Conservation (phyloP, 2,329 filamentous ascomycete species). For the Colletotrichum camelliae region DNA sequence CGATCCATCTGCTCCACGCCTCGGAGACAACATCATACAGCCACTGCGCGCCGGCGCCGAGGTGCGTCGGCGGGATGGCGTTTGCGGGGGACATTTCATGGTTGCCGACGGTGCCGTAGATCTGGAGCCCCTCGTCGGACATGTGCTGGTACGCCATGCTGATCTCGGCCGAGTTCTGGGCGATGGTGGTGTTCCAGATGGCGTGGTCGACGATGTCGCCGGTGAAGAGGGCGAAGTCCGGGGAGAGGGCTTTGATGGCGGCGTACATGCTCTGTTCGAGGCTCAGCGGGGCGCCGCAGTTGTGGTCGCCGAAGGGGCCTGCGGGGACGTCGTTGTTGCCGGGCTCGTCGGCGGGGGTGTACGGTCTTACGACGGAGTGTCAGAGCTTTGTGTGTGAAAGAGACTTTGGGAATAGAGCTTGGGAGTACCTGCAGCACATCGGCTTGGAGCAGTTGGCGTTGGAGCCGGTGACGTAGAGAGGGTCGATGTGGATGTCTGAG, state of each 20-base stretch:
- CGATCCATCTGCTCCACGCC: neutral
- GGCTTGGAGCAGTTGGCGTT: constrained; percentile 62
- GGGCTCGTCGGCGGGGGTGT: constrained; percentile 50
- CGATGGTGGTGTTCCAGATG: constrained; percentile 49
- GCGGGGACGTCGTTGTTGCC: constrained; percentile 55
- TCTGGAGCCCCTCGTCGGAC: constrained; percentile 42
- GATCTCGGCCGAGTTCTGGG: constrained; percentile 39
- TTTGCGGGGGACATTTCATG: constrained; percentile 55
- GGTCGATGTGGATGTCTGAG: constrained; percentile 65
- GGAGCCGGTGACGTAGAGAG: constrained; percentile 56
- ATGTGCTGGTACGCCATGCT: constrained; percentile 53
- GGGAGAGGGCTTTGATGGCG: constrained; percentile 50
- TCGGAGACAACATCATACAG: neutral
- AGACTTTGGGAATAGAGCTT: neutral
- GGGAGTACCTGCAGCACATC: constrained; percentile 59
- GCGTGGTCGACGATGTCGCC: constrained; percentile 63
- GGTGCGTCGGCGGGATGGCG: neutral
- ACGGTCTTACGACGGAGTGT: constrained; percentile 35
- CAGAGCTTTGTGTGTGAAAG: neutral
- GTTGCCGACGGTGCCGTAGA: constrained; percentile 62
- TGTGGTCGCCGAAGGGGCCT: constrained; percentile 56
- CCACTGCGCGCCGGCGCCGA: neutral
- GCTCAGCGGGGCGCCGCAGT: constrained; percentile 55
- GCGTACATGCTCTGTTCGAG: constrained; percentile 62
- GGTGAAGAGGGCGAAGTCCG: constrained; percentile 63